Evolutionary conservation across 208 protist genomes (phyloP), one percentile per base, ranked within the genome.

Genomic region (Polymyxa betae): DNA sequence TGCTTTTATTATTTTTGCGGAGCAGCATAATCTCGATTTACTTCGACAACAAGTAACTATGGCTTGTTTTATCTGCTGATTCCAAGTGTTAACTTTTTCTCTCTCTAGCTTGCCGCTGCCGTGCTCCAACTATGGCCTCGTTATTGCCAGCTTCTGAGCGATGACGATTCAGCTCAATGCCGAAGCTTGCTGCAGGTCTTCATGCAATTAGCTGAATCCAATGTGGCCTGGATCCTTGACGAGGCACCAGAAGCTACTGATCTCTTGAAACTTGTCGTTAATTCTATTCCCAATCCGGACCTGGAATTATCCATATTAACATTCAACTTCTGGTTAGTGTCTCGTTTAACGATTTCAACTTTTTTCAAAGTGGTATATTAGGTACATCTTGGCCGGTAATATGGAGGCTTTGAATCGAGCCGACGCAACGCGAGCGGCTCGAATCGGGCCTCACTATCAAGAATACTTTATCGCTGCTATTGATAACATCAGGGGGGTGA

Each of bases 271-370:
- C n/a, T 82, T 5, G n/a, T 82, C n/a, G n/a, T 82, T 12, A 82
- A 82, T 82, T 82, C 16, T n/a, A 82, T n/a, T 82, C 12, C 72
- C 12, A 82, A 82, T n/a, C 72, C 72, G 5, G 72, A 82, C n/a
- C 72, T n/a, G 5, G 72, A 82, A 43, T n/a, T 82, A 5, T 82
- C 72, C 16, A 82, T 82, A 5, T n/a, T 82, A 20, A 40, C 72
- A n/a, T 82, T 82, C n/a, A 45, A 35, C 35, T 82, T 82, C n/a
- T 82, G 72, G 72, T 60, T 24, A 60, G 49, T 29, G 49, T 60
- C 12, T 60, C 49, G 49, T 29, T 24, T 29, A 5, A 60, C 49
- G 12, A 60, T 29, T 60, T 60, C 49, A 60, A 24, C 49, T 5
- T 5, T 60, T 24, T 60, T 60, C n/a, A n/a, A n/a, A n/a, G n/a